Evolutionary conservation across 2,329 filamentous ascomycete species (phyloP).

Genomic region (Cercospora canescens): DNA sequence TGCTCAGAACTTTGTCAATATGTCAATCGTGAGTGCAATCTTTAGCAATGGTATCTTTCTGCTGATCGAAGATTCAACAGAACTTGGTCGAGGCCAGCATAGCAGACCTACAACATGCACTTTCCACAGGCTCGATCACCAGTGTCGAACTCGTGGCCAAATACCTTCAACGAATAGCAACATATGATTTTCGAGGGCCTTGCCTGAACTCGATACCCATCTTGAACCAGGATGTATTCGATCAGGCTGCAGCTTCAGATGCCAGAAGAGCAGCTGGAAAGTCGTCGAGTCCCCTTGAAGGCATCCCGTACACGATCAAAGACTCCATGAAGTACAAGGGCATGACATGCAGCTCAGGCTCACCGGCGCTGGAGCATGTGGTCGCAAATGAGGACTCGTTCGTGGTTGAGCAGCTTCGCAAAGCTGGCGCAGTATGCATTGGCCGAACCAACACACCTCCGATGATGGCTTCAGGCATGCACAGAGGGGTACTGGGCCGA

Average conservation of each 20-base stretch:
- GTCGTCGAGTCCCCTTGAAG: conserved; percentile 48
- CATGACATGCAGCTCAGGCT: conserved; percentile 56
- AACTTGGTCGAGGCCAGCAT: conserved; percentile 52
- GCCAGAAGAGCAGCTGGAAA: conserved; percentile 42
- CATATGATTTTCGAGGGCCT: conserved; percentile 46
- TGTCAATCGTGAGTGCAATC: conserved; percentile 16
- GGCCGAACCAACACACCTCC: conserved; percentile 62
- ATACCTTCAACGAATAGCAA: conserved; percentile 51
- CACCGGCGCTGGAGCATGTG: conserved; percentile 54
- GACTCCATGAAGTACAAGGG: conserved; percentile 58
- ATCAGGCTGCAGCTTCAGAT: conserved; percentile 52
- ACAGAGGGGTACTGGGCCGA: conserved; percentile 57
- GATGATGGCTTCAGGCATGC: conserved; percentile 61
- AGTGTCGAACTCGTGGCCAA: conserved; percentile 49
- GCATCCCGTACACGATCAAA: conserved; percentile 60
- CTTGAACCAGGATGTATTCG: conserved; percentile 48
- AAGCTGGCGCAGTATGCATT: conserved; percentile 53
- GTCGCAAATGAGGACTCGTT: conserved; percentile 55
- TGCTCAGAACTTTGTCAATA: neutral
- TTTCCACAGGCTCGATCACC: conserved; percentile 42
- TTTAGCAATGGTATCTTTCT: neutral
- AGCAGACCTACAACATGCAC: conserved; percentile 44
- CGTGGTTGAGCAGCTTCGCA: conserved; percentile 48
- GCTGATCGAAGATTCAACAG: conserved; percentile 11
- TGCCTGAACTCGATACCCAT: conserved; percentile 52